These are phyloP conservation scores for Silene uniflora DNA, from an alignment of 148 eudicot species.

Conservation along the genomic window DNA sequence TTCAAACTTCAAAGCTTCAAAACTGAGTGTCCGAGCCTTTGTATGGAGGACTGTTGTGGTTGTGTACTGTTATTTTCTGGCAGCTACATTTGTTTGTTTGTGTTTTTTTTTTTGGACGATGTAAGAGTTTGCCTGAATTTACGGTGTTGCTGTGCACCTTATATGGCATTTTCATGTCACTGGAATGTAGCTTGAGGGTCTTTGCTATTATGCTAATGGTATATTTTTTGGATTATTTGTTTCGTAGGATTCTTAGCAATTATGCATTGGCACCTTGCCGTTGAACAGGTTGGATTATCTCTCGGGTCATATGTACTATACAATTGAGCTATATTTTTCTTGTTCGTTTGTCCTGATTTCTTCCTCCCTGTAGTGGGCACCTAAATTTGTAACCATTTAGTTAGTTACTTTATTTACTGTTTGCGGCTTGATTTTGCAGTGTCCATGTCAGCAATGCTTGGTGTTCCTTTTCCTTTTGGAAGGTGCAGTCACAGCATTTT, in stretches of 20 bases:
- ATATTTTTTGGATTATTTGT: conserved; percentile 2
- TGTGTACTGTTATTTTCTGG: conserved; percentile 3
- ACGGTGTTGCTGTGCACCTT: neutral
- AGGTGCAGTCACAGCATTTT: conserved; percentile 58
- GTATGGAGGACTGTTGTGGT: neutral
- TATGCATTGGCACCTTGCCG: conserved; percentile 66
- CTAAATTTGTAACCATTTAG: conserved; percentile 16
- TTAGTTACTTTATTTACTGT: conserved; percentile 27
- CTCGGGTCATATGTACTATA: neutral
- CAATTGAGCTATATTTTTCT: neutral
- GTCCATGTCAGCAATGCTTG: conserved; percentile 90
- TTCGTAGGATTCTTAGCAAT: conserved; percentile 57
- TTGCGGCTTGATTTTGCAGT: conserved; percentile 95
- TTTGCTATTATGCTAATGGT: conserved; percentile 3
- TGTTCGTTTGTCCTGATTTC: neutral
- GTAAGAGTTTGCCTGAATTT: no score
- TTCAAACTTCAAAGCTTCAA: no score
- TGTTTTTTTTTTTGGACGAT: no score
- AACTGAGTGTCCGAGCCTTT: neutral
- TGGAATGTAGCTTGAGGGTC: neutral
- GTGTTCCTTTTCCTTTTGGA: conserved; percentile 95
- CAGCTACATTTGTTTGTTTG: no score
- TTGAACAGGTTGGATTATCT: conserved; percentile 65
- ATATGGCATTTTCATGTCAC: conserved; percentile 7
- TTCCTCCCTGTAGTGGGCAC: neutral